Percentiles rank a stretch among this genome's conserved stretches.
Conservation (phyloP, 2,329 filamentous ascomycete species). For the Botryotinia calthae region DNA sequence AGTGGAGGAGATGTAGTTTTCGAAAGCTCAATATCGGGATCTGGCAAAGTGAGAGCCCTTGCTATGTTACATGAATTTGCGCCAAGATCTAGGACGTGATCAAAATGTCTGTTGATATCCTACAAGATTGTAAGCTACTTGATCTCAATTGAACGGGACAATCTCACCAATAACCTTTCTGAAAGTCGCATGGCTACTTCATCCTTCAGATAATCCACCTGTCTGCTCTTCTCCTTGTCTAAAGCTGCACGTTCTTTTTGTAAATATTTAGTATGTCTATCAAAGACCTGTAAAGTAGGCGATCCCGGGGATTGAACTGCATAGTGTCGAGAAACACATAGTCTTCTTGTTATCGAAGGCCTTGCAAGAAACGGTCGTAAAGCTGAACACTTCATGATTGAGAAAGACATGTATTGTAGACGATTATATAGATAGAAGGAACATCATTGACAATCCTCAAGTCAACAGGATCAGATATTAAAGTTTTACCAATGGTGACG, state of each 20-base stretch:
- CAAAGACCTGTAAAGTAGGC: slow-evolving; percentile 87
- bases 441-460: background rate
- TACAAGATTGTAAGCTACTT: slow-evolving; percentile 39
- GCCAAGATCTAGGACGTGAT: slow-evolving; percentile 83
- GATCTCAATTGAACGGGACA: slow-evolving; percentile 19
- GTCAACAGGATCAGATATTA: background rate
- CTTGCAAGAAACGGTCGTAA: slow-evolving; percentile 30
- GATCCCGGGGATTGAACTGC: slow-evolving; percentile 75
- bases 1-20: slow-evolving; percentile 62
- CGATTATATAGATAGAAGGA: background rate
- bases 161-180: slow-evolving; percentile 73
- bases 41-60: slow-evolving; percentile 69
- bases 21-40: slow-evolving; percentile 59
- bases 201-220: slow-evolving; percentile 89
- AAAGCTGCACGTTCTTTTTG: slow-evolving; percentile 84
- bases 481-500: slow-evolving; percentile 7
- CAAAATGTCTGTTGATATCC: slow-evolving; percentile 90
- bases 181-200: slow-evolving; percentile 83
- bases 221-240: slow-evolving; percentile 67
- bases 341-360: slow-evolving; percentile 25
- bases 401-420: background rate
- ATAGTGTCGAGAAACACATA: slow-evolving; percentile 54
- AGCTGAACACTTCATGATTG: slow-evolving; percentile 32
- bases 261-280: slow-evolving; percentile 78
- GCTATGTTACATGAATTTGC: slow-evolving; percentile 96